Conservation (phyloP, 768 basidiomycete species). For the Trametes punicea region DNA sequence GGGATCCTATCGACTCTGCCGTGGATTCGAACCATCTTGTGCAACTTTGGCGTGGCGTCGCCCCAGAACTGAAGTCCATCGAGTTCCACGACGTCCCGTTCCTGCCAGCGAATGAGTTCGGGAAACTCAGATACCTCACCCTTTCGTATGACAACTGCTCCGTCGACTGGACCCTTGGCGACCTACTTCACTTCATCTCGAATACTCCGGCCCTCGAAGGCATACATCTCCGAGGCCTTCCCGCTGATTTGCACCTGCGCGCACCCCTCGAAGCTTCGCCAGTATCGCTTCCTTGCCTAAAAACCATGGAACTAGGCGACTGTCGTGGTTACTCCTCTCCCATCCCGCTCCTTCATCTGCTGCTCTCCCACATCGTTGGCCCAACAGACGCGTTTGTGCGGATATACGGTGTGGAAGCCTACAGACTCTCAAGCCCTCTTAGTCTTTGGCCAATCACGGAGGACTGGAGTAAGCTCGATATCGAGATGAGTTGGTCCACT, state of each 20-base stretch:
- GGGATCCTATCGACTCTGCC: background rate
- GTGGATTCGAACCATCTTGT: background rate
- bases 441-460: background rate
- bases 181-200: background rate
- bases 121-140: background rate
- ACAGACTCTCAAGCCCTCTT: background rate
- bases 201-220: background rate
- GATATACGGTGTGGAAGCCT: background rate
- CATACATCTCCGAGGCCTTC: background rate
- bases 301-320: conserved; percentile 1
- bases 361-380: conserved; percentile 1
- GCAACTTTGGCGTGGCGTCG: conserved; percentile 3
- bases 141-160: background rate
- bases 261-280: background rate
- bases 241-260: conserved; percentile 5
- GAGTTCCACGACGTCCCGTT: conserved; percentile 13
- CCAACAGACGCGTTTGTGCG: background rate
- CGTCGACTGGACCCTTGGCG: background rate
- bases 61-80: conserved; percentile 1
- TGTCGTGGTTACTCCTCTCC: background rate
- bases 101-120: conserved; percentile 6
- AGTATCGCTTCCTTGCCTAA: background rate
- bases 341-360: background rate
- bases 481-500: conserved; percentile 4
- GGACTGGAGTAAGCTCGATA: background rate